These are phyloP conservation scores for Wickerhamiella parazyma DNA, from an alignment of 805 yeast species.

Conservation along the genomic window DNA sequence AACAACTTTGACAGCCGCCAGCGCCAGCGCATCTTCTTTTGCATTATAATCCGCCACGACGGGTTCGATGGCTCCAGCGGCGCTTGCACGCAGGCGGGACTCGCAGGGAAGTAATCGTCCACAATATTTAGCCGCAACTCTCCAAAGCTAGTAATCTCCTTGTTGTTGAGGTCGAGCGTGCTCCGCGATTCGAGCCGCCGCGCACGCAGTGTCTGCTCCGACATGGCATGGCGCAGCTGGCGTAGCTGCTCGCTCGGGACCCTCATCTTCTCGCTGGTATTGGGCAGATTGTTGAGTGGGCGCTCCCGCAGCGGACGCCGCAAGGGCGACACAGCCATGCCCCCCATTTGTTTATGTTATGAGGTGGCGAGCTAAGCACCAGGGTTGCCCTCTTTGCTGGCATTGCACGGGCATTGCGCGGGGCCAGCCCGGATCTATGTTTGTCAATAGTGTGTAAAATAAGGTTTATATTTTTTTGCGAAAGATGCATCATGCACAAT, in stretches of 20 bases:
- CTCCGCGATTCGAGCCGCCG: constrained; percentile 20
- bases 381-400: no score
- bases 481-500: no score
- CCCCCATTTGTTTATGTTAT: background rate
- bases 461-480: no score
- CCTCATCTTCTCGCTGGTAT: constrained; percentile 18
- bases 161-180: constrained; percentile 29
- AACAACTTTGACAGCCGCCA: constrained; percentile 37
- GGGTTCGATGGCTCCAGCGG: background rate
- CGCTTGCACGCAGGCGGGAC: constrained; percentile 1
- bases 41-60: constrained; percentile 20
- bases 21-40: constrained; percentile 35
- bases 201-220: constrained; percentile 6
- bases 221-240: constrained; percentile 10
- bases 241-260: constrained; percentile 12
- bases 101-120: constrained; percentile 23
- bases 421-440: no score
- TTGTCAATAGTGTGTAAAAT: no score
- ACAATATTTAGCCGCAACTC: constrained; percentile 16
- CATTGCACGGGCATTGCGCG: no score
- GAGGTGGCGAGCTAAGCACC: background rate
- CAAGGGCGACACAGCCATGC: background rate
- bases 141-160: constrained; percentile 28
- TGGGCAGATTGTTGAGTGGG: constrained; percentile 14
- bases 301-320: constrained; percentile 10